Percentiles rank a stretch among this genome's conserved stretches.
Evolutionary conservation across 2,329 filamentous ascomycete genomes (phyloP).

Genomic region (Thielaviopsis populi): DNA sequence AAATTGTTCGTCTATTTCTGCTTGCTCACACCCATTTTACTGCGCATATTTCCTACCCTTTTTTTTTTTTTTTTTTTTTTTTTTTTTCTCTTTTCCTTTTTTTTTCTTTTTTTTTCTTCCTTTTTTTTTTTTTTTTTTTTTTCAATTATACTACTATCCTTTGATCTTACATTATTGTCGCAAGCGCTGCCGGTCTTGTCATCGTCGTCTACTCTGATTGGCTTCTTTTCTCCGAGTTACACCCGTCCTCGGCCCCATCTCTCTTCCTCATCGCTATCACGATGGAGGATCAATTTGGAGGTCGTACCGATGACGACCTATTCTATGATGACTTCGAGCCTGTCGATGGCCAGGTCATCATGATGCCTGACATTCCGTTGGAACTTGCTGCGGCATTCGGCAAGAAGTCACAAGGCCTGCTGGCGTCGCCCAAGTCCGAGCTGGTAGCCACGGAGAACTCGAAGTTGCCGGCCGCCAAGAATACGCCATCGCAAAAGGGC

Average conservation of each 20-base stretch:
- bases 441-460: background rate
- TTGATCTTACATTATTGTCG: background rate
- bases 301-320: slow-evolving; percentile 46
- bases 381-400: slow-evolving; percentile 11
- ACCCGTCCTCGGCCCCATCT: background rate
- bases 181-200: background rate
- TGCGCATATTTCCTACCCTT: background rate
- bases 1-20: background rate
- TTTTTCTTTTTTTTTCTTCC: background rate
- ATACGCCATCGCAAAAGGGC: background rate
- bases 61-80: background rate
- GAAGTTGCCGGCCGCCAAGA: background rate
- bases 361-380: slow-evolving; percentile 18
- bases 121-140: background rate
- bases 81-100: background rate
- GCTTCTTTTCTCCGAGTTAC: slow-evolving; percentile 3
- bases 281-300: slow-evolving; percentile 48
- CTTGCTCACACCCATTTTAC: background rate
- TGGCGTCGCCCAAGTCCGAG: background rate
- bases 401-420: background rate
- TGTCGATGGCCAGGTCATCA: slow-evolving; percentile 26
- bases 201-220: background rate
- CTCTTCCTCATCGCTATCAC: background rate
- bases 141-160: too few relatives aligned
- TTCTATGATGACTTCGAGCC: slow-evolving; percentile 49